Evolutionary conservation across 306 rosid species (phyloP), one percentile per base, ranked within the genome.

Genomic region (Senna tora): DNA sequence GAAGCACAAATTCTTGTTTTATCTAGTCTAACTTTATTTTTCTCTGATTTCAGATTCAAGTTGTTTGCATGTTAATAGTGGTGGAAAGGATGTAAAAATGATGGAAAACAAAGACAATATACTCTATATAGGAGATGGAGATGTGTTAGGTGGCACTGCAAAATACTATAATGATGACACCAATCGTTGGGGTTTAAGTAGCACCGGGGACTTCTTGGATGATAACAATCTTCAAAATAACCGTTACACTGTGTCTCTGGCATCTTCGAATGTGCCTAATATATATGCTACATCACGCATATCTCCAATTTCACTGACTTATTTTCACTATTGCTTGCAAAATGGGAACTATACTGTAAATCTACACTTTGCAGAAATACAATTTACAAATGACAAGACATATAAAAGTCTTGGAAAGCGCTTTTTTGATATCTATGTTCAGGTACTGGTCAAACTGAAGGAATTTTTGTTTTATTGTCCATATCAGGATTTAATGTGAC

Each of bases 31-130:
- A 80, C 58, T 45, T 63, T 32, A 64, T 66, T 45, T 66, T 66
- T 54, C 49, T 43, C 11, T 78, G 21, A 9, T 81, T 73, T 59
- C 87, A 93, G 98, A 87, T 87, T 87, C 90, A 28, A 88, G 54
- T 80, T 93, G 97, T 82, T 57, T 87, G 73, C 81, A 83, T 75
- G 57, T 87, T 75, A 89, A 84, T 53, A 83, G 96, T 58, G 96
- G 96, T 38, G 92, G 96, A 77, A 75, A 77, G 28, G 67, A 69
- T 75, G 55, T 77, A 70, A 81, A 64, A 10, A 52, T 75, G 77
- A 67, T 1, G 80, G 82, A 77, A 64, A 72, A 70, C 70, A 72
- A 33, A 10, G 74, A 62, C 75, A 47, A 52, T 41, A 47, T 81
- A 51, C 68, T 50, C 65, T 85, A 81, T 61, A 12, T 75, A 30